Evolutionary conservation across 2,329 filamentous ascomycete genomes (phyloP).

Genomic region (Phialophora chinensis): DNA sequence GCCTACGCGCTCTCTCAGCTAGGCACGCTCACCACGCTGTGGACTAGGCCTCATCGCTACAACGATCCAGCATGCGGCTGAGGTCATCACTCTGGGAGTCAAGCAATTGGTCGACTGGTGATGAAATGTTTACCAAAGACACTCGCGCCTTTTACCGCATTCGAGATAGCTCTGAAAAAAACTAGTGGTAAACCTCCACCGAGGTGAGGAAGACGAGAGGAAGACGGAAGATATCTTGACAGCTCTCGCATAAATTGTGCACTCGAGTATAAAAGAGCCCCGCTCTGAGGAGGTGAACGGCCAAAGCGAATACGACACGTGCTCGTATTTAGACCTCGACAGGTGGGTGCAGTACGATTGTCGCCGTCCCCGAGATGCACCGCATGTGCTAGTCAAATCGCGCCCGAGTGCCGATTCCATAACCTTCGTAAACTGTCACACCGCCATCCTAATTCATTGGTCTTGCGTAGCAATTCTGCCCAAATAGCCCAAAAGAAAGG

Average conservation of each 20-base stretch:
- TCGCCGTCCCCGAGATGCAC: not conserved
- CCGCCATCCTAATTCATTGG: slow-evolving; percentile 19
- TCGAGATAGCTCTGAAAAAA: slow-evolving; percentile 3
- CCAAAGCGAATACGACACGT: slow-evolving; percentile 15
- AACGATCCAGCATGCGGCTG: slow-evolving; percentile 17
- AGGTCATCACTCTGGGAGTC: slow-evolving; percentile 10
- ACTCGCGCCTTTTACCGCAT: slow-evolving; percentile 17
- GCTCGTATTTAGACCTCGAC: slow-evolving; percentile 4
- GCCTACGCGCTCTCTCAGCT: not conserved
- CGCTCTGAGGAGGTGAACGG: not conserved
- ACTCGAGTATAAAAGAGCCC: slow-evolving; percentile 1
- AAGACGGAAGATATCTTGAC: not conserved
- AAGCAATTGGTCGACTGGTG: slow-evolving; percentile 7
- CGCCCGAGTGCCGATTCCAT: not conserved
- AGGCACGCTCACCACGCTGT: slow-evolving; percentile 4
- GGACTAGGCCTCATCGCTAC: slow-evolving; percentile 5
- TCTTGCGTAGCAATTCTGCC: slow-evolving; percentile 49
- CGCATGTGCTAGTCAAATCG: slow-evolving; percentile 1
- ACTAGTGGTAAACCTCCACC: not conserved
- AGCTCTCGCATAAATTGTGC: slow-evolving; percentile 15
- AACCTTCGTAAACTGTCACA: not conserved
- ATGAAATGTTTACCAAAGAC: slow-evolving; percentile 7
- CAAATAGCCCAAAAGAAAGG: slow-evolving; percentile 77
- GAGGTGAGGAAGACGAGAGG: not conserved
- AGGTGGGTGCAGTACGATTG: not conserved